Evolutionary conservation across 257 asterid species (phyloP).

Genomic region (Perilla frutescens): DNA sequence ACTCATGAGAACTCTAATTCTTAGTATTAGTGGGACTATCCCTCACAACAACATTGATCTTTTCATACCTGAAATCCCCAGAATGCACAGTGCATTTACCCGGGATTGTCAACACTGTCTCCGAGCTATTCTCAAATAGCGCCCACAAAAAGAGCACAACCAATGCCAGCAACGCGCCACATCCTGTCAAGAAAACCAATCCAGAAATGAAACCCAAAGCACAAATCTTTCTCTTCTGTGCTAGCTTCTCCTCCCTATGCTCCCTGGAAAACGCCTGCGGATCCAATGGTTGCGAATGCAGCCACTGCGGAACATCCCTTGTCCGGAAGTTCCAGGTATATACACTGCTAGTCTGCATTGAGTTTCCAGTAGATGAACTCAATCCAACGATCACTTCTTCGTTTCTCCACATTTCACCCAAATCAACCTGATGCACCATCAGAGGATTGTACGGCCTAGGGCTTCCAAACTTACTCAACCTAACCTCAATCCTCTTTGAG

Average conservation of each 20-base stretch:
- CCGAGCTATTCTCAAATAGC: constrained; percentile 46
- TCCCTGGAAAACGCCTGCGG: constrained; percentile 46
- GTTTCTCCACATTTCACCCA: constrained; percentile 67
- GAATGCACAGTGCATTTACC: constrained; percentile 48
- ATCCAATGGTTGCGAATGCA: constrained; percentile 75
- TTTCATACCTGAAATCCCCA: constrained; percentile 73
- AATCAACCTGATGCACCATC: constrained; percentile 64
- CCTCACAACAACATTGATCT: constrained; percentile 59
- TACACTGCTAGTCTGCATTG: constrained; percentile 64
- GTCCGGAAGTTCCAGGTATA: constrained; percentile 69
- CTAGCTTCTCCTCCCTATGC: constrained; percentile 40
- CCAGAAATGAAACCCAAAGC: constrained; percentile 61
- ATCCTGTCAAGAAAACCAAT: constrained; percentile 63
- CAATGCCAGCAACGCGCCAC: constrained; percentile 60
- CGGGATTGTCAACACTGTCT: constrained; percentile 56
- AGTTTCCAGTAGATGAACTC: constrained; percentile 66
- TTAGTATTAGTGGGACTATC: constrained; percentile 48
- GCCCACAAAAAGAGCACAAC: constrained; percentile 60
- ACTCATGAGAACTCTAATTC: constrained; percentile 43
- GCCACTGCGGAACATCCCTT: constrained; percentile 64
- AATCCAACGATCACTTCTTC: constrained; percentile 67
- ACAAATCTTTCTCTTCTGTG: constrained; percentile 49
- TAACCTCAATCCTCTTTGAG: constrained; percentile 73
- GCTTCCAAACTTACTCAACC: constrained; percentile 55
- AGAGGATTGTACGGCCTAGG: constrained; percentile 64